Base-by-base conservation (phyloP, 805 yeast species). In the Wickerhamiella lipophila region DNA sequence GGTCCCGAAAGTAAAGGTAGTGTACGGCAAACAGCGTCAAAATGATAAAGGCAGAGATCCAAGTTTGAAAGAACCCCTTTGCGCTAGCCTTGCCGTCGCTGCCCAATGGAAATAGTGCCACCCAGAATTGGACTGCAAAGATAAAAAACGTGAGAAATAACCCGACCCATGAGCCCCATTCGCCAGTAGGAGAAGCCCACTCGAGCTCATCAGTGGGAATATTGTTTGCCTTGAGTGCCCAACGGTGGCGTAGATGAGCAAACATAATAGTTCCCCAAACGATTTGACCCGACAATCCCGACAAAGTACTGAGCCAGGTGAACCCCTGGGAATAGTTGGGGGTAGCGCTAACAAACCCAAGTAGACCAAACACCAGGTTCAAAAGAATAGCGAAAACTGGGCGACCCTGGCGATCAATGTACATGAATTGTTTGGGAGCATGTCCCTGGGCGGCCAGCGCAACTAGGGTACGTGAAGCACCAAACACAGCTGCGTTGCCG, bases 121-220 rank as follows among this genome's bases (percentile, higher is more conserved):
- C 72, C 85, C 89, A 85, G 70, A 85, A 83, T 66, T 83, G 88
- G 26, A 87, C 84, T 50, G 75, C 67, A 52, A 86, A 68, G 53
- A 84, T 78, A 49, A 81, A 62, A 27, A 73, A 34, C 61, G 78
- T 78, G 59, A 86, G 65, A 22, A 65, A 50, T 15, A 75, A 58
- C 49, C 92, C 94, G 61, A 74, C 74, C 52, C 60, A 62, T 0
- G 94, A 79, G 43, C 94, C 94, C 56, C 61, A 66, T 26, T 79
- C 64, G 56, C 95, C 95, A 35, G 74, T 68, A 50, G 78, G 81
- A 3, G 94, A 73, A 42, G 68, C 70, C 65, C 76, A 85, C 0
- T 80, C 71, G 46, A 84, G 68, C 63, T 84, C 92, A 50, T 75
- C 77, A 8, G 78, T 67, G n/a, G 69, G 62, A 68, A 88, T 74